Percentiles rank a stretch among this genome's conserved stretches.
Evolutionary conservation across 2,329 filamentous ascomycete genomes (phyloP).

Genomic region (Keithomyces neogunnii): DNA sequence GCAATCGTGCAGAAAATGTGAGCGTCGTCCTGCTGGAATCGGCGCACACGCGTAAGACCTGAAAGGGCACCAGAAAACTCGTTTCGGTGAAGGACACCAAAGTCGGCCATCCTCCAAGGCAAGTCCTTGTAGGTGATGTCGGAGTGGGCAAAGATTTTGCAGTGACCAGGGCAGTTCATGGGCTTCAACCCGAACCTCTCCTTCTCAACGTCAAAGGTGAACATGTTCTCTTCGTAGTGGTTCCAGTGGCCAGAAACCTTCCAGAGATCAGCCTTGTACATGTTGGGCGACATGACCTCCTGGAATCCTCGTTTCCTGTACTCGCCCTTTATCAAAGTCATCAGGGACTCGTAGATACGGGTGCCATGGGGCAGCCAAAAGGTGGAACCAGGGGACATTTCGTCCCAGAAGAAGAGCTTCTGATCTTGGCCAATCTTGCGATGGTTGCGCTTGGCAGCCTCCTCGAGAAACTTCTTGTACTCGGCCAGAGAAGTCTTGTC

Average conservation of each 20-base stretch:
- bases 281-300: constrained; percentile 88
- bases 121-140: constrained; percentile 79
- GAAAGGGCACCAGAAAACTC: constrained; percentile 88
- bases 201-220: constrained; percentile 68
- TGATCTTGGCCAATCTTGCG: constrained; percentile 90
- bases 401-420: constrained; percentile 95
- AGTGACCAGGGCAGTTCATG: constrained; percentile 98
- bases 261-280: constrained; percentile 92
- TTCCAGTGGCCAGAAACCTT: constrained; percentile 93
- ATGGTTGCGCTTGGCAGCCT: constrained; percentile 96
- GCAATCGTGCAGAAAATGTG: constrained; percentile 75
- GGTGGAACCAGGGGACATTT: constrained; percentile 82
- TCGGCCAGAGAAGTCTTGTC: constrained; percentile 93
- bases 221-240: constrained; percentile 82
- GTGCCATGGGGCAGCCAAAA: constrained; percentile 92
- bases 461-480: constrained; percentile 90
- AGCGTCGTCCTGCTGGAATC: constrained; percentile 93
- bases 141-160: constrained; percentile 74
- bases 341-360: constrained; percentile 85
- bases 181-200: constrained; percentile 68
- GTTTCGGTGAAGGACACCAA: constrained; percentile 90
- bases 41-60: constrained; percentile 82
- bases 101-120: constrained; percentile 88
- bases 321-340: constrained; percentile 72
- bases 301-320: constrained; percentile 92